phyloP scores from a whole-genome alignment of 768 basidiomycete species.

The Lentinula lateritia region DNA sequence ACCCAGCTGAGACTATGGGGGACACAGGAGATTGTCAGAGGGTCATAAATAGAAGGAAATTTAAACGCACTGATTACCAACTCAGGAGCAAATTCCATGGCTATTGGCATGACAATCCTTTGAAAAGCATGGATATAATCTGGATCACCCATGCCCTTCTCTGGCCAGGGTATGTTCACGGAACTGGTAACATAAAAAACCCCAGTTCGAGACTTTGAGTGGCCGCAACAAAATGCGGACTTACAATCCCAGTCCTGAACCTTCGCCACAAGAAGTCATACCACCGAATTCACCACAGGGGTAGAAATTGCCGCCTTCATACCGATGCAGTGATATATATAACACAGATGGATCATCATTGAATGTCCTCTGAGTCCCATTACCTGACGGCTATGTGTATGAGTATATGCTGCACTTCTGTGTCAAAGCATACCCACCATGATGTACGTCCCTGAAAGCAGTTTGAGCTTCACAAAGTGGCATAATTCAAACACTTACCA shows the following conservation, averaged over 20 bases:
- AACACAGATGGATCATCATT: slow-evolving; percentile 88
- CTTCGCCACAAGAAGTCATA: slow-evolving; percentile 81
- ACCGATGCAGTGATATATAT: slow-evolving; percentile 93
- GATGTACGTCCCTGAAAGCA: slow-evolving; percentile 84
- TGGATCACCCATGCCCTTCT: slow-evolving; percentile 82
- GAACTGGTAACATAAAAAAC: slow-evolving; percentile 44
- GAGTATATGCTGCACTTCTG: neutral
- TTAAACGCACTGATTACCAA: slow-evolving; percentile 81
- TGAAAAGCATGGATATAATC: slow-evolving; percentile 98
- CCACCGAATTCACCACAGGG: slow-evolving; percentile 90
- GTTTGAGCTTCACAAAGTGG: neutral
- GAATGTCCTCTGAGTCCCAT: slow-evolving; percentile 96
- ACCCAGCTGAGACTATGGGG: slow-evolving; percentile 86
- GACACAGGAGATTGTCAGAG: neutral
- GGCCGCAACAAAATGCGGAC: slow-evolving; percentile 21
- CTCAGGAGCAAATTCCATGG: slow-evolving; percentile 93
- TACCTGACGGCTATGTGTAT: slow-evolving; percentile 47
- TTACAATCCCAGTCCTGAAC: slow-evolving; percentile 80
- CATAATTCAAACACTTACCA: slow-evolving; percentile 54
- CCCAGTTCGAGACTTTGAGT: neutral
- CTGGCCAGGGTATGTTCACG: slow-evolving; percentile 96
- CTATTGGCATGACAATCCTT: slow-evolving; percentile 93
- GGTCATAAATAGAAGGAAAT: neutral
- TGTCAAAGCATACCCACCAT: slow-evolving; percentile 45
- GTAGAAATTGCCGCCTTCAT: slow-evolving; percentile 89